Conservation (phyloP, 306 rosid species). For the Citrullus colocynthis region DNA sequence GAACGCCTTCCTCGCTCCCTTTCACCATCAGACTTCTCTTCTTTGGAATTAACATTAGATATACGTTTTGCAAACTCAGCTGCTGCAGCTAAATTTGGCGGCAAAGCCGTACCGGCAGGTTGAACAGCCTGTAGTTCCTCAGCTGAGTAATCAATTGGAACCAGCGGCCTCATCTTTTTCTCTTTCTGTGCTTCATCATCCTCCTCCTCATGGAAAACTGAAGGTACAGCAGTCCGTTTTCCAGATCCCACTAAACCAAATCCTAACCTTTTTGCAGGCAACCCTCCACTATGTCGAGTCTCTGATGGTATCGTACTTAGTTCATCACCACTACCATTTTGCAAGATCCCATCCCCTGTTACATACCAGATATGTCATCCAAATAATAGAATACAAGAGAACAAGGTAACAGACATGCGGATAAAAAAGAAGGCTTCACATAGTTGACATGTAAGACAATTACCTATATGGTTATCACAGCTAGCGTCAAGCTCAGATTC, state of each 20-base stretch:
- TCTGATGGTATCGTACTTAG: constrained; percentile 39
- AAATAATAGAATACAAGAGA: constrained; percentile 2
- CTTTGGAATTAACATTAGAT: constrained; percentile 62
- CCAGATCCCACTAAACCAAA: constrained; percentile 96
- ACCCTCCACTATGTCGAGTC: constrained; percentile 45
- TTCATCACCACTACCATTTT: constrained; percentile 45
- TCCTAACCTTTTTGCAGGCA: constrained; percentile 77
- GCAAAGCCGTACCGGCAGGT: constrained; percentile 40
- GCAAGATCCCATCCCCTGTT: constrained; percentile 43
- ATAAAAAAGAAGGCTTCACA: not conserved
- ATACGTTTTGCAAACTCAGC: constrained; percentile 93
- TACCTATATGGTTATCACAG: constrained; percentile 46
- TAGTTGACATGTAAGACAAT: not conserved
- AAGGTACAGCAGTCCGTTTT: constrained; percentile 80
- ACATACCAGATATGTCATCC: constrained; percentile 9
- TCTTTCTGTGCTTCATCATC: constrained; percentile 93
- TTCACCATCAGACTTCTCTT: constrained; percentile 60
- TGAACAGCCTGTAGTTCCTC: constrained; percentile 93
- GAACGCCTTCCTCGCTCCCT: constrained; percentile 73
- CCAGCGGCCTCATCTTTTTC: constrained; percentile 94
- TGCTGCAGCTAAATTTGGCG: constrained; percentile 91
- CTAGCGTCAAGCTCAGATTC: constrained; percentile 28
- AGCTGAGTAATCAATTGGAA: constrained; percentile 94
- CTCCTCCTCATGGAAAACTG: constrained; percentile 88
- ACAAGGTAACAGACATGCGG: not conserved